A percentile compares a stretch with the other conserved stretches of the same genome.
Conservation (phyloP, 495 filamentous ascomycete genomes). For the Chaetomium tenue region DNA sequence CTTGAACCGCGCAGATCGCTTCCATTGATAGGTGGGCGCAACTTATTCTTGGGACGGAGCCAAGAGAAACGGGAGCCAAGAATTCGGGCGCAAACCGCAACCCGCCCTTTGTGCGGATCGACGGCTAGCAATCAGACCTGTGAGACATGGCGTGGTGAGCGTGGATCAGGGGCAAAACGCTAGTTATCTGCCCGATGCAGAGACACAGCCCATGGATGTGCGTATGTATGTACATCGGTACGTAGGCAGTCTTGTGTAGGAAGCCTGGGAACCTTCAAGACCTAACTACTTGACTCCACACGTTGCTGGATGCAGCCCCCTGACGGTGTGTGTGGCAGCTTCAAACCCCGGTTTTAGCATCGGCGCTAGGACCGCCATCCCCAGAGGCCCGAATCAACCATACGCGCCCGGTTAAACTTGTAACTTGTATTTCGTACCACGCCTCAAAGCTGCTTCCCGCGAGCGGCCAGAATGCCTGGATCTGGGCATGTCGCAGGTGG, state of each 20-base stretch:
- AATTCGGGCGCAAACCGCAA: neutral
- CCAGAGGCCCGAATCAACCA: conserved; percentile 2
- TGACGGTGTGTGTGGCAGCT: conserved; percentile 8
- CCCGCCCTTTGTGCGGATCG: neutral
- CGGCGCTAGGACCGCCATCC: conserved; percentile 1
- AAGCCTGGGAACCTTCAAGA: neutral
- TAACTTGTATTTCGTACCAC: neutral
- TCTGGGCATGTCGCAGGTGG: conserved; percentile 14
- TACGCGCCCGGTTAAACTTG: conserved; percentile 27
- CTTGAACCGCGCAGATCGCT: conserved; percentile 8
- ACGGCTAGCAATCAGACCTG: neutral
- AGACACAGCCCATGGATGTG: too few species aligned
- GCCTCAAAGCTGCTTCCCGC: conserved; percentile 12
- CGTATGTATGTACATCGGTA: too few species aligned
- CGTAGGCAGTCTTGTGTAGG: neutral
- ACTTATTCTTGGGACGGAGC: conserved; percentile 20
- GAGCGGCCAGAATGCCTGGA: neutral
- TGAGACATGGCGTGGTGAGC: neutral
- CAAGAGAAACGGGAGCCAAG: conserved; percentile 6
- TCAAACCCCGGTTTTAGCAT: conserved; percentile 13
- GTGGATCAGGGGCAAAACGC: neutral
- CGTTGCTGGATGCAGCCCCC: conserved; percentile 3
- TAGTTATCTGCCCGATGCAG: too few species aligned
- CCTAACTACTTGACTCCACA: neutral
- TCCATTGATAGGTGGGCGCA: conserved; percentile 24